phyloP scores from a whole-genome alignment of 2,329 filamentous ascomycete genomes.

The Tricladium varicosporioides region DNA sequence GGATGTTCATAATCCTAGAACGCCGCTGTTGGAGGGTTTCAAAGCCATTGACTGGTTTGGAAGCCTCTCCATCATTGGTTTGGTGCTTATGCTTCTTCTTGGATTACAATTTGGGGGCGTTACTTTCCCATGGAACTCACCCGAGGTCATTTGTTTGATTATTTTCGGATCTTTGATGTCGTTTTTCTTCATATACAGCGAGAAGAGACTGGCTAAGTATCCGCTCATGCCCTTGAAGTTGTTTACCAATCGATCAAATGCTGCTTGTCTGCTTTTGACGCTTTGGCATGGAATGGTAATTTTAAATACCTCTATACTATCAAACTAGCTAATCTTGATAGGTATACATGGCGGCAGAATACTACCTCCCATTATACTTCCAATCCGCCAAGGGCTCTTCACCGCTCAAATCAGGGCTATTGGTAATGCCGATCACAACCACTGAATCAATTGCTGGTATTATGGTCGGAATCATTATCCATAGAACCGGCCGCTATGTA shows the following conservation, averaged over 20 bases:
- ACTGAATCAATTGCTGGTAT: constrained; percentile 39
- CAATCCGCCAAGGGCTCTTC: constrained; percentile 71
- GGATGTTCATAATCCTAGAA: constrained; percentile 61
- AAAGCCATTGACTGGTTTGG: constrained; percentile 59
- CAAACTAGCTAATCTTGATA: not conserved
- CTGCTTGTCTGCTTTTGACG: constrained; percentile 62
- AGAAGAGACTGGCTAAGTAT: constrained; percentile 68
- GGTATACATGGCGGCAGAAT: constrained; percentile 47
- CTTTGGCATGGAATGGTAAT: constrained; percentile 65
- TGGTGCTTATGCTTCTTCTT: constrained; percentile 78
- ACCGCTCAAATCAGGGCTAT: constrained; percentile 71
- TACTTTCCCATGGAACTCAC: constrained; percentile 65
- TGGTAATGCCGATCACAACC: constrained; percentile 67
- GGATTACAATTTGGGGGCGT: constrained; percentile 81
- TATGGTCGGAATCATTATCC: constrained; percentile 43
- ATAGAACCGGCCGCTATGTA: not conserved
- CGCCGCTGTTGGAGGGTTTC: constrained; percentile 54
- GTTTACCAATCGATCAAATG: constrained; percentile 64
- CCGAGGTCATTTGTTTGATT: constrained; percentile 74
- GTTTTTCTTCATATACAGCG: constrained; percentile 60
- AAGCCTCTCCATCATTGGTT: constrained; percentile 62
- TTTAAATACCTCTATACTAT: too few species aligned
- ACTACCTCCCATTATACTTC: constrained; percentile 62
- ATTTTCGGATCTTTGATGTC: constrained; percentile 67
- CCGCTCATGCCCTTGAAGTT: constrained; percentile 74